These are phyloP conservation scores for Didymella segeticola DNA, from an alignment of 2,329 filamentous ascomycete species.

Conservation along the genomic window DNA sequence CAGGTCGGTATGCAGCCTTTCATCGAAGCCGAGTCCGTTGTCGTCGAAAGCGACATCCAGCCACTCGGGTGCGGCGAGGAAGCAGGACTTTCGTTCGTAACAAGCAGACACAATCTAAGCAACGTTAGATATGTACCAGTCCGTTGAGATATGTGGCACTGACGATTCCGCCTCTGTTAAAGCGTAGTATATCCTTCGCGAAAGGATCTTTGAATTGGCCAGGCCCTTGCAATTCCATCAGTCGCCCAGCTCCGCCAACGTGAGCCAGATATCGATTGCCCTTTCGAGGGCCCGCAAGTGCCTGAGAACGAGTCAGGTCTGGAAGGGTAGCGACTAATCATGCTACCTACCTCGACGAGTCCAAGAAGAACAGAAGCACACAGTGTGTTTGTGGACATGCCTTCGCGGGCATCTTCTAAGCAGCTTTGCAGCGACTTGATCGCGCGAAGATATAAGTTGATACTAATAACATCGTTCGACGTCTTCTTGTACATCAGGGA, in stretches of 20 bases:
- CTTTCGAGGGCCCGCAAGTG: slow-evolving; percentile 38
- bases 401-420: slow-evolving; percentile 37
- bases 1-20: slow-evolving; percentile 37
- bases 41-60: slow-evolving; percentile 44
- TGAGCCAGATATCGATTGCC: slow-evolving; percentile 44
- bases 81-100: slow-evolving; percentile 40
- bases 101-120: slow-evolving; percentile 41
- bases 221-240: slow-evolving; percentile 44
- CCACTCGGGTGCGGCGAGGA: slow-evolving; percentile 42
- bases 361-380: slow-evolving; percentile 43
- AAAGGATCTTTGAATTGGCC: slow-evolving; percentile 35
- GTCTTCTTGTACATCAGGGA: slow-evolving; percentile 34
- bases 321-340: neutral
- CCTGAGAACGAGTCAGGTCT: slow-evolving; percentile 19
- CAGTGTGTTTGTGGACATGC: slow-evolving; percentile 43
- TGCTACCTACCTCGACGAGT: slow-evolving; percentile 37
- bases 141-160: slow-evolving; percentile 2
- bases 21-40: slow-evolving; percentile 33
- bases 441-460: slow-evolving; percentile 38
- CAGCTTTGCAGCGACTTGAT: slow-evolving; percentile 38
- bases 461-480: slow-evolving; percentile 33
- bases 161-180: slow-evolving; percentile 42
- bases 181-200: slow-evolving; percentile 40
- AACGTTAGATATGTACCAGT: neutral
- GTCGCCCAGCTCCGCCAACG: slow-evolving; percentile 41